phyloP scores from a whole-genome alignment of 306 rosid genomes.

The Mimosa bimucronata region DNA sequence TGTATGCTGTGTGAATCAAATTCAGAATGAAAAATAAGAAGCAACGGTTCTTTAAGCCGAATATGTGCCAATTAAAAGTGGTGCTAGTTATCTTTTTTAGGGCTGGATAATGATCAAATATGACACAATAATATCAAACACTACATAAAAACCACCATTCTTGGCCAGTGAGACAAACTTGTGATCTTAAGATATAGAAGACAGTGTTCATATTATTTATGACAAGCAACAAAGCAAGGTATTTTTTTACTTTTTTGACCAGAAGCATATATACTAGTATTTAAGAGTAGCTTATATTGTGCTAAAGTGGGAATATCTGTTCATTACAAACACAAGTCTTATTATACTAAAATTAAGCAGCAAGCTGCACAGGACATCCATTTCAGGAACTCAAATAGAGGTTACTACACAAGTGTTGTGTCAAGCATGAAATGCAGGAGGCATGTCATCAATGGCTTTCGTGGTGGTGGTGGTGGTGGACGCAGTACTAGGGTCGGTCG shows the following conservation, averaged over 20 bases:
- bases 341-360: background rate
- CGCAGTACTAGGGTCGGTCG: conserved; percentile 20
- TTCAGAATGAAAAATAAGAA: background rate
- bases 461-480: conserved; percentile 26
- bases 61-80: background rate
- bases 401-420: background rate
- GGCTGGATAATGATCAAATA: background rate
- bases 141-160: background rate
- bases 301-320: background rate
- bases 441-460: conserved; percentile 43
- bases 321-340: background rate
- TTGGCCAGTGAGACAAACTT: background rate
- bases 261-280: conserved; percentile 6
- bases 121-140: background rate
- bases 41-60: background rate
- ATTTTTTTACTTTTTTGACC: background rate
- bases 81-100: background rate
- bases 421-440: conserved; percentile 57
- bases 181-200: background rate
- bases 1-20: background rate
- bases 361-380: background rate
- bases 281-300: background rate
- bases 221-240: background rate
- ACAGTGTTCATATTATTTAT: background rate
- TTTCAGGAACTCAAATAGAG: background rate